Conservation (phyloP, 225 moss, liverwort and hornwort genomes). For the Polytrichum commune region DNA sequence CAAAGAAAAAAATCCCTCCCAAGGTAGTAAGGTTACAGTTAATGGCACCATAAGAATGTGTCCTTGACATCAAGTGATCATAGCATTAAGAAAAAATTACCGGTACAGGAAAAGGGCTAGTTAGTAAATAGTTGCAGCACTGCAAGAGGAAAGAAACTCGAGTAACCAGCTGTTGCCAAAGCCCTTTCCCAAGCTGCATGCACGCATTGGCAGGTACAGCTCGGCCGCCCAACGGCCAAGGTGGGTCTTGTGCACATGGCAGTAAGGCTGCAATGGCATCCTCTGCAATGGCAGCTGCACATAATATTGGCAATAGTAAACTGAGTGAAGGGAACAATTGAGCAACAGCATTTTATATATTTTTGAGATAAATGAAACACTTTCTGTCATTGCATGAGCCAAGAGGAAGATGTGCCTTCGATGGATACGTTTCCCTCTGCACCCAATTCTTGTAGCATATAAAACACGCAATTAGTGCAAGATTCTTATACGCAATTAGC, state of each 20-base stretch:
- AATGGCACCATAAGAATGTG: too few relatives aligned
- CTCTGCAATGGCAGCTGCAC: slow-evolving; percentile 78
- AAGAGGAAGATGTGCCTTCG: too few relatives aligned
- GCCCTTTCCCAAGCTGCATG: slow-evolving; percentile 67
- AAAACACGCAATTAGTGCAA: too few relatives aligned
- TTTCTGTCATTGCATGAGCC: too few relatives aligned
- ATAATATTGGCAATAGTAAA: slow-evolving; percentile 5
- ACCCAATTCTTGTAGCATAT: too few relatives aligned
- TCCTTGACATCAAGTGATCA: too few relatives aligned
- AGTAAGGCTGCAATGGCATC: slow-evolving; percentile 82
- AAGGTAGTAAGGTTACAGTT: too few relatives aligned
- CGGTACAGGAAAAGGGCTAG: slow-evolving; percentile 92
- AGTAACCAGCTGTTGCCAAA: slow-evolving; percentile 92
- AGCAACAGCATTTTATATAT: too few relatives aligned
- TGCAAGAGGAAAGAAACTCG: slow-evolving; percentile 86
- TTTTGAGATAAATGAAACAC: too few relatives aligned
- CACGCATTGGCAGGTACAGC: slow-evolving; percentile 69
- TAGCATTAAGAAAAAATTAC: slow-evolving; percentile 25
- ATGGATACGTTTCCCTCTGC: too few relatives aligned
- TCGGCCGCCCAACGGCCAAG: slow-evolving; percentile 87
- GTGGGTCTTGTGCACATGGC: slow-evolving; percentile 84
- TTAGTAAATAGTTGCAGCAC: slow-evolving; percentile 84
- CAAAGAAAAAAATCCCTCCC: too few relatives aligned
- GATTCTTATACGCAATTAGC: too few relatives aligned
- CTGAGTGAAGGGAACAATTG: background rate